A percentile compares a stretch with the other conserved stretches of the same genome.
phyloP scores from a whole-genome alignment of 108 stramenopile species.

The Schizochytrium sp. region DNA sequence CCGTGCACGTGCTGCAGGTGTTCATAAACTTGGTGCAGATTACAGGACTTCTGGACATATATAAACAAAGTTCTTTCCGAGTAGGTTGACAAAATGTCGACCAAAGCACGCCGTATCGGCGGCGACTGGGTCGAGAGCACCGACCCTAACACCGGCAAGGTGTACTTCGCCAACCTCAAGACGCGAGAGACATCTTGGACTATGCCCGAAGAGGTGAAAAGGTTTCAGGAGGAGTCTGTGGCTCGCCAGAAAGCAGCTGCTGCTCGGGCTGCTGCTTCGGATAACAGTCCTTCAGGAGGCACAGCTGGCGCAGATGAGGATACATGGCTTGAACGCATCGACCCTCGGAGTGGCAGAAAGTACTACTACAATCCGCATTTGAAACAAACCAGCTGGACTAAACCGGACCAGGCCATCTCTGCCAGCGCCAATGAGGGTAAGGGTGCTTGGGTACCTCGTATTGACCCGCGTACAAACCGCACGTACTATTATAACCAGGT shows the following conservation, averaged over 20 bases:
- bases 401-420: slow-evolving; percentile 23
- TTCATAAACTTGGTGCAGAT: neutral
- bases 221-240: slow-evolving; percentile 4
- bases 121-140: slow-evolving; percentile 63
- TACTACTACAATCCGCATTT: slow-evolving; percentile 58
- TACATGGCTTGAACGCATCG: neutral
- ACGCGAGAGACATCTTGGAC: slow-evolving; percentile 62
- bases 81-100: neutral
- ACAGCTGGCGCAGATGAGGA: slow-evolving; percentile 72
- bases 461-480: slow-evolving; percentile 81
- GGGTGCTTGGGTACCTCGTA: slow-evolving; percentile 42
- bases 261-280: neutral
- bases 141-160: slow-evolving; percentile 61
- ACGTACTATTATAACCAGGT: slow-evolving; percentile 91
- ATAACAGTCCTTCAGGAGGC: slow-evolving; percentile 68
- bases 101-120: slow-evolving; percentile 61
- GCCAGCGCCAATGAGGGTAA: neutral
- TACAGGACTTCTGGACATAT: too few species aligned
- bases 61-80: too few species aligned
- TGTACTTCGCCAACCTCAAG: slow-evolving; percentile 52
- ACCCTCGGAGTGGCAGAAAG: neutral
- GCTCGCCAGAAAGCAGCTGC: slow-evolving; percentile 15
- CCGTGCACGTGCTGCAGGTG: neutral
- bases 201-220: slow-evolving; percentile 46
- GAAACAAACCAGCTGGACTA: slow-evolving; percentile 59